Base-by-base conservation (phyloP, 345 rosid genomes). In the Pistacia vera region DNA sequence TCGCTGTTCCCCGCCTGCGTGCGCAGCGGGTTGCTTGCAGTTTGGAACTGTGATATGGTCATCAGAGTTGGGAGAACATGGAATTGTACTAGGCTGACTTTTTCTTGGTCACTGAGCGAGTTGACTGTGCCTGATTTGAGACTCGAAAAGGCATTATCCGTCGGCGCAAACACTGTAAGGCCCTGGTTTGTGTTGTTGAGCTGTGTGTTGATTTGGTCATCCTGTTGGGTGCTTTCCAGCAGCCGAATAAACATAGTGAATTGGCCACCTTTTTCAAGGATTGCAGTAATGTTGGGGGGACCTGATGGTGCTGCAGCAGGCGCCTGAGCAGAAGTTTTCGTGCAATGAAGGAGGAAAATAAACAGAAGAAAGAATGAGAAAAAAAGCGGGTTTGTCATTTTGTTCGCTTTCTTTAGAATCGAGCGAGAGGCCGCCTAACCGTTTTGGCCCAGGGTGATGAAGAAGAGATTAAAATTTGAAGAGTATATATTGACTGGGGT, bases 21-120 rank as follows among this genome's bases (percentile, higher is more conserved):
- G 38, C 95, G 88, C 77, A 95, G 76, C 11, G 98, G 98, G 82
- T 95, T 95, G 83, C 93, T 92, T 28, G 86, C 86, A n/a, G 97
- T 95, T 73, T 90, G 95, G 82, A 95, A 95, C 85, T 90, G 97
- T 8, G 97, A 68, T 80, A 74, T 80, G 44, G 97, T 78, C 30
- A 91, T 52, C 75, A 88, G 79, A 2, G 76, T 82, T 11, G 97
- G 98, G 44, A 92, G 88, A 69, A 95, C 64, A 76, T 95, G 98
- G 81, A 90, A 95, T 69, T 95, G 97, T 63, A 95, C 83, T 35
- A 95, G 83, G 77, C 91, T 90, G 70, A 89, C 90, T 71, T 95
- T 91, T 71, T 89, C 84, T 51, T 86, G 92, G 70, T 91, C 95
- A 0, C 89, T 81, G 1, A 95, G 86, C 0, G 90, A 88, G 87